Evolutionary conservation across 441 rosid species (phyloP), one percentile per base, ranked within the genome.

Genomic region (Erodium moschatum): DNA sequence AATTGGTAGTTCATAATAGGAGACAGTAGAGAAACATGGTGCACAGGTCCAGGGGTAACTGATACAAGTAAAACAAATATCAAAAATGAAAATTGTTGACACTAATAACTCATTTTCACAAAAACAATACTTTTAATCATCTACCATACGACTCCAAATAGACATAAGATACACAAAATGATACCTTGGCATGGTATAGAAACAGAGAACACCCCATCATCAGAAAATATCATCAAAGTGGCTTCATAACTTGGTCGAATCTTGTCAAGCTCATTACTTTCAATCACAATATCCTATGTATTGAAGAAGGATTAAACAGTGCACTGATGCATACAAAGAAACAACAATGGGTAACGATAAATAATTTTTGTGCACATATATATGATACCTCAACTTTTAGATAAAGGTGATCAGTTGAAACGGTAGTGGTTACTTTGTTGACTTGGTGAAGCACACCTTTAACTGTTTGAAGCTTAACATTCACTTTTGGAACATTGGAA

Each of bases 151-250:
- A 19, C 52, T 13, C 2, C 9, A 4, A 64, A 20, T 27, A 67
- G 42, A 54, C 1, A 46, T 3, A 5, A 46, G 15, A 46, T 12
- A n/a, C 54, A 46, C n/a, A 0, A 1, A 46, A 46, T 46, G 67
- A 61, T 82, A 87, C 97, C 89, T 81, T 66, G 75, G 78, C 89
- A 88, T 62, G 82, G 79, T 70, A 86, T 72, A 4, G 83, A 78
- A 70, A 83, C 70, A 1, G 86, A 70, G 16, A 64, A 70, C n/a
- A 70, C 66, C 20, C 78, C 72, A 66, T 82, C 76, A 70, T 11
- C 66, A 4, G 81, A 33, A 67, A 70, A 69, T 77, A 90, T 75
- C 74, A 76, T 63, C 74, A 87, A 71, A 64, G 70, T 81, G 56
- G 87, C 87, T 48, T 68, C 73, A 73, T 83, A 88, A 31, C 29